A percentile compares a stretch with the other conserved stretches of the same genome.
These are phyloP conservation scores for Rhypophila decipiens DNA, from an alignment of 495 filamentous ascomycete species.

Conservation along the genomic window DNA sequence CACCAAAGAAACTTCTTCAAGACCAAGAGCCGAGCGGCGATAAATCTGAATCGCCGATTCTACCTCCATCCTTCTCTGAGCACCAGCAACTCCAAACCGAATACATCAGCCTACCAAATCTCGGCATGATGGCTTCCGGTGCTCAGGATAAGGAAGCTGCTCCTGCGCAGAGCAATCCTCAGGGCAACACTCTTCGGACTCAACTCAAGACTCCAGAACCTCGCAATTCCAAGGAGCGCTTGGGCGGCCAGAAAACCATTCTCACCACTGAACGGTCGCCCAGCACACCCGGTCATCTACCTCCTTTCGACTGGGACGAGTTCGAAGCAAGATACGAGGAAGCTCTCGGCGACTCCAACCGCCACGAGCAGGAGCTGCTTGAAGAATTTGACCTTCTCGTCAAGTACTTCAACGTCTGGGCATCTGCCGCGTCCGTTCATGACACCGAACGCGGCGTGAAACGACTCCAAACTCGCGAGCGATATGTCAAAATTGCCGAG, in stretches of 20 bases:
- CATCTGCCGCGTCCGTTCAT: slow-evolving; percentile 53
- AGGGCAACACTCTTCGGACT: slow-evolving; percentile 10
- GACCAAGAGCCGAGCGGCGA: slow-evolving; percentile 7
- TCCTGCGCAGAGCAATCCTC: slow-evolving; percentile 7
- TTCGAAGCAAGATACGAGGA: slow-evolving; percentile 57
- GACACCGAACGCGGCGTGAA: slow-evolving; percentile 68
- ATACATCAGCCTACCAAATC: slow-evolving; percentile 2
- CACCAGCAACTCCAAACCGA: slow-evolving; percentile 5
- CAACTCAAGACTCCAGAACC: slow-evolving; percentile 31
- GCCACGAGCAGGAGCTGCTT: slow-evolving; percentile 54
- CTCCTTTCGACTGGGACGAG: slow-evolving; percentile 59
- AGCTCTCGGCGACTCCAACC: slow-evolving; percentile 52
- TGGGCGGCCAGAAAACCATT: slow-evolving; percentile 16
- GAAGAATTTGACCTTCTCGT: slow-evolving; percentile 57
- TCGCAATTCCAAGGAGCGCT: slow-evolving; percentile 19
- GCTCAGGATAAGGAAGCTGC: too few species aligned
- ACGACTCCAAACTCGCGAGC: slow-evolving; percentile 63
- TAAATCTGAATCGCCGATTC: slow-evolving; percentile 16
- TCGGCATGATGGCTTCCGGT: slow-evolving; percentile 19
- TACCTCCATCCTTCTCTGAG: slow-evolving; percentile 11
- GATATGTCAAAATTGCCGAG: slow-evolving; percentile 66
- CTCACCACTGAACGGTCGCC: slow-evolving; percentile 26
- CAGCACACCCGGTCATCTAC: slow-evolving; percentile 40
- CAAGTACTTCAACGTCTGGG: slow-evolving; percentile 67
- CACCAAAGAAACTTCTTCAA: slow-evolving; percentile 3